These are phyloP conservation scores for Aspergillus homomorphus DNA, from an alignment of 495 filamentous ascomycete genomes.

Conservation along the genomic window DNA sequence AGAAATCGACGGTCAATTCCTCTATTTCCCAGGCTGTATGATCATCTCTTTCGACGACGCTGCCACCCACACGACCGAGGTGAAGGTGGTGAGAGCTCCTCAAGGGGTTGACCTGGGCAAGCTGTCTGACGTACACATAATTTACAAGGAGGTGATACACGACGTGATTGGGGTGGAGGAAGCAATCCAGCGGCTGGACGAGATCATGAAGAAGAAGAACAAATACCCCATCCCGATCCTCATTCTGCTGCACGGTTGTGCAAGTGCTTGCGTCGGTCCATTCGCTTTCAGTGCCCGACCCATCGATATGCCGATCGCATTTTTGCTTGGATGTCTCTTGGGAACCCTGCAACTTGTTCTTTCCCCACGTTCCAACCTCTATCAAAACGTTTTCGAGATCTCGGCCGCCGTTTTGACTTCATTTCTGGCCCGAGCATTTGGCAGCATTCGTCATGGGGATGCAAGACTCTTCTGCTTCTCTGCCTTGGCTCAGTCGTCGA, in stretches of 20 bases:
- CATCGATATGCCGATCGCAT: slow-evolving; percentile 85
- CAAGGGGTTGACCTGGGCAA: slow-evolving; percentile 84
- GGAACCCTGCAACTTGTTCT: slow-evolving; percentile 79
- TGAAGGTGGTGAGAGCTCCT: slow-evolving; percentile 74
- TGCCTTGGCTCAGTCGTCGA: slow-evolving; percentile 82
- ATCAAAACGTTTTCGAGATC: slow-evolving; percentile 87
- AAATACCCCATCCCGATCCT: slow-evolving; percentile 68
- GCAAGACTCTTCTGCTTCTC: slow-evolving; percentile 86
- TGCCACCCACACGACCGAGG: slow-evolving; percentile 86
- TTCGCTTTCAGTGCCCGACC: slow-evolving; percentile 87
- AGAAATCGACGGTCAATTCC: slow-evolving; percentile 85
- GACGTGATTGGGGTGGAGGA: slow-evolving; percentile 83
- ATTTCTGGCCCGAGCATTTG: slow-evolving; percentile 86
- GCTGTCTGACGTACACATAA: slow-evolving; percentile 77
- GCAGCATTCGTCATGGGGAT: slow-evolving; percentile 60
- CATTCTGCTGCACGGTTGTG: slow-evolving; percentile 81
- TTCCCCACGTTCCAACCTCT: slow-evolving; percentile 72
- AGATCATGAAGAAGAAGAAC: slow-evolving; percentile 57
- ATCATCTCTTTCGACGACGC: slow-evolving; percentile 91
- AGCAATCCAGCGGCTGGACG: slow-evolving; percentile 67
- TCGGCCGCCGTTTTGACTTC: slow-evolving; percentile 81
- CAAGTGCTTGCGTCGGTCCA: slow-evolving; percentile 74
- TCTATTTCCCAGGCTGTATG: slow-evolving; percentile 94
- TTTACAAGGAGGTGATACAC: slow-evolving; percentile 93
- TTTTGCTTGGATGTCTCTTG: slow-evolving; percentile 78